Conservation (phyloP, 1,284 basidiomycete species). For the Cutaneotrichosporon cavernicola region DNA sequence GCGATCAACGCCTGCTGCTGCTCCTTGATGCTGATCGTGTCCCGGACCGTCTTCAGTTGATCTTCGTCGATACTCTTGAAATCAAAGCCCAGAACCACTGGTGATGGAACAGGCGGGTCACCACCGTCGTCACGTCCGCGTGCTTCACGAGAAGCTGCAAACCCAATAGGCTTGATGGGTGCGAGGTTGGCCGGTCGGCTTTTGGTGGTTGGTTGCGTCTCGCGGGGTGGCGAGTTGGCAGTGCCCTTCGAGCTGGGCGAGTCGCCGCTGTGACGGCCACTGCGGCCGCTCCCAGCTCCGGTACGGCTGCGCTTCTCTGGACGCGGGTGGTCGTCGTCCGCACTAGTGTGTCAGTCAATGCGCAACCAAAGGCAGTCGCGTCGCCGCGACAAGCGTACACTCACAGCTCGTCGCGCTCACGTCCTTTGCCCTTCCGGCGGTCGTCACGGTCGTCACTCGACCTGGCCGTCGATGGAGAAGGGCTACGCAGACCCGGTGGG, state of each 20-base stretch:
- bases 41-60: slow-evolving; percentile 49
- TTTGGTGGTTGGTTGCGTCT: slow-evolving; percentile 13
- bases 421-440: slow-evolving; percentile 24
- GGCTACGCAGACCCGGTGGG: slow-evolving; percentile 27
- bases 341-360: slow-evolving; percentile 9
- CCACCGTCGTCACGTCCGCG: slow-evolving; percentile 35
- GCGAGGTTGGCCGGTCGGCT: slow-evolving; percentile 25
- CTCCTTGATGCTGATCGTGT: slow-evolving; percentile 49
- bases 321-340: slow-evolving; percentile 20
- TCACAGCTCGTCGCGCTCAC: slow-evolving; percentile 26
- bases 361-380: slow-evolving; percentile 1
- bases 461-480: slow-evolving; percentile 24
- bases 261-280: slow-evolving; percentile 18
- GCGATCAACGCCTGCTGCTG: slow-evolving; percentile 52
- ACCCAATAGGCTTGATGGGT: slow-evolving; percentile 47
- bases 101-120: slow-evolving; percentile 37
- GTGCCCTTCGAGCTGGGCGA: slow-evolving; percentile 22
- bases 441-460: slow-evolving; percentile 13
- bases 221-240: slow-evolving; percentile 12
- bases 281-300: not conserved
- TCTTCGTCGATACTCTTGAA: slow-evolving; percentile 47
- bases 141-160: slow-evolving; percentile 41
- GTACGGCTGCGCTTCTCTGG: slow-evolving; percentile 26
- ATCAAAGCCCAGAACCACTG: slow-evolving; percentile 52
- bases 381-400: not conserved